Evolutionary conservation across 2,329 filamentous ascomycete genomes (phyloP).

Genomic region (Parafenestella ontariensis): DNA sequence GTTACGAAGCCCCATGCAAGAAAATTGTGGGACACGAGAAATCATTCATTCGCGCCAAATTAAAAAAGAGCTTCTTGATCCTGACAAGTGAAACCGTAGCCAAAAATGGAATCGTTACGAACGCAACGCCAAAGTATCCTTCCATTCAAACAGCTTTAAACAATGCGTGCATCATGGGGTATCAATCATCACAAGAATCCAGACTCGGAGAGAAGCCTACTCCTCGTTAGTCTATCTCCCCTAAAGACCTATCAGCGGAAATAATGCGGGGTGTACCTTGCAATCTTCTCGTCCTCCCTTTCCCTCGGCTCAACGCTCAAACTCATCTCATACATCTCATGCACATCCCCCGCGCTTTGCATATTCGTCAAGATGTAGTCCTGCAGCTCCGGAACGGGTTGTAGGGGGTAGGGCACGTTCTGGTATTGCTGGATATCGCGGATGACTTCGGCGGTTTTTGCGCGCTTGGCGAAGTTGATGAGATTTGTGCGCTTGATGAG

Average conservation of each 20-base stretch:
- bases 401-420: conserved; percentile 92
- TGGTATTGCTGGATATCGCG: conserved; percentile 99
- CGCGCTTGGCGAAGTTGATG: conserved; percentile 98
- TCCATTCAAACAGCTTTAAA: conserved; percentile 27
- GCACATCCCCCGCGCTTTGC: conserved; percentile 92
- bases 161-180: conserved; percentile 40
- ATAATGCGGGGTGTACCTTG: conserved; percentile 69
- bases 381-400: conserved; percentile 88
- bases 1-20: too few relatives aligned
- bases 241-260: conserved; percentile 4
- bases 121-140: not conserved
- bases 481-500: conserved; percentile 95
- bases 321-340: conserved; percentile 99
- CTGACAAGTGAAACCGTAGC: not conserved
- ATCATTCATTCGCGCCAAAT: not conserved
- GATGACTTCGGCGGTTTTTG: conserved; percentile 97
- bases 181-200: conserved; percentile 59
- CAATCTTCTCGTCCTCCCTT: conserved; percentile 98
- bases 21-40: not conserved
- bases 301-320: conserved; percentile 92
- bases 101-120: not conserved
- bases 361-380: conserved; percentile 98
- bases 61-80: not conserved
- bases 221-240: conserved; percentile 18
- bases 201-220: conserved; percentile 62